A percentile compares a stretch with the other conserved stretches of the same genome.
Evolutionary conservation across 495 filamentous ascomycete species (phyloP).

Genomic region (Talaromyces thailandensis): DNA sequence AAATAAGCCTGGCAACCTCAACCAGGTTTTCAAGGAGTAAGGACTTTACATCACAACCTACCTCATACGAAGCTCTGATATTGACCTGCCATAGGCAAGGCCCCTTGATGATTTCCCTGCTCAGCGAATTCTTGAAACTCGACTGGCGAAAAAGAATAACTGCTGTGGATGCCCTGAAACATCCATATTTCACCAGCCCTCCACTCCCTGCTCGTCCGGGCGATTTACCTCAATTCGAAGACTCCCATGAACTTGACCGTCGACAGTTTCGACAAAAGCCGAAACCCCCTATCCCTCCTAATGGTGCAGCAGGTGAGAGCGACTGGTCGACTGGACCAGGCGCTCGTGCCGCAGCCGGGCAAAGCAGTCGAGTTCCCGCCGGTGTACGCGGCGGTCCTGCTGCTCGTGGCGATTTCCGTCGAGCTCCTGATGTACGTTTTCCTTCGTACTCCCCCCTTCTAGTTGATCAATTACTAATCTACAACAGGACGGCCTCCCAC

Average conservation of each 20-base stretch:
- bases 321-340: conserved; percentile 39
- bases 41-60: conserved; percentile 7
- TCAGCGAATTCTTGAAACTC: conserved; percentile 75
- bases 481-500: conserved; percentile 27
- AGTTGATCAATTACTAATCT: neutral
- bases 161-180: conserved; percentile 86
- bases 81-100: conserved; percentile 25
- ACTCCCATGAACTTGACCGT: conserved; percentile 92
- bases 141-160: conserved; percentile 86
- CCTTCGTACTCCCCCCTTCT: neutral
- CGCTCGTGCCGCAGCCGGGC: conserved; percentile 18
- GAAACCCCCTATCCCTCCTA: conserved; percentile 81
- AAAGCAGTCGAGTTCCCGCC: conserved; percentile 26
- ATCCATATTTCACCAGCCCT: conserved; percentile 76
- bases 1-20: conserved; percentile 54
- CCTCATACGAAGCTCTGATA: neutral
- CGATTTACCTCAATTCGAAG: conserved; percentile 81
- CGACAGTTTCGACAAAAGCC: conserved; percentile 75
- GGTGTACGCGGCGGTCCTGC: conserved; percentile 9
- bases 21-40: conserved; percentile 63
- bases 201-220: conserved; percentile 73
- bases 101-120: conserved; percentile 62
- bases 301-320: conserved; percentile 71
- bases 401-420: neutral
- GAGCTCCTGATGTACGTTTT: conserved; percentile 2